phyloP scores from a whole-genome alignment of 208 protist genomes.

The Leishmania braziliensis region DNA sequence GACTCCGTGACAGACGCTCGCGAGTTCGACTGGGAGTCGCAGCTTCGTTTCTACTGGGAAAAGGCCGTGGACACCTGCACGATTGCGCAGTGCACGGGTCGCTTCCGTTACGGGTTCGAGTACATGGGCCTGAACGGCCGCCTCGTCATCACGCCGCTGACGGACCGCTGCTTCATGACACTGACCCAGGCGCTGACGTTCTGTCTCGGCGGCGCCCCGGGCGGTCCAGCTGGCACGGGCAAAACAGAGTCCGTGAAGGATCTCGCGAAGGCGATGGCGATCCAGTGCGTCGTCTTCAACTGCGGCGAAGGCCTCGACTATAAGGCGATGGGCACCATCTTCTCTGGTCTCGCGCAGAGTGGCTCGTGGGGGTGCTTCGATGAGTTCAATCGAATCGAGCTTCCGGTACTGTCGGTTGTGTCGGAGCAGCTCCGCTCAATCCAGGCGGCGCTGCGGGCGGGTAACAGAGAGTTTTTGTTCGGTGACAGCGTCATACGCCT shows the following conservation, averaged over 20 bases:
- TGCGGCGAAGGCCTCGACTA: conserved; percentile 99
- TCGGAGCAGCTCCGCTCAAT: conserved; percentile 98
- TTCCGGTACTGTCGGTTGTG: conserved; percentile 98
- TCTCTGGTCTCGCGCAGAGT: conserved; percentile 96
- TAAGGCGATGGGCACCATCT: conserved; percentile 98
- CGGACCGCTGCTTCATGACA: conserved; percentile 99
- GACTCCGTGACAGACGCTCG: conserved; percentile 97
- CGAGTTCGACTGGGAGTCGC: conserved; percentile 99
- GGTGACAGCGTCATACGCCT: conserved; percentile 88
- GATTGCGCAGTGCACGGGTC: conserved; percentile 97
- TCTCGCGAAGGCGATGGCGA: conserved; percentile 96
- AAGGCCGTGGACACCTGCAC: conserved; percentile 93
- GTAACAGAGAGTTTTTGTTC: conserved; percentile 93
- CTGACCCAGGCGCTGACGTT: conserved; percentile 98
- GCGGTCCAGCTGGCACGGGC: conserved; percentile 95
- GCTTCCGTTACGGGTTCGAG: conserved; percentile 98
- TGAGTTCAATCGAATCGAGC: conserved; percentile 99
- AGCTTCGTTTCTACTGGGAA: conserved; percentile 99
- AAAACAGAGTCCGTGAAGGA: conserved; percentile 99
- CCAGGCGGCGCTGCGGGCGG: conserved; percentile 92
- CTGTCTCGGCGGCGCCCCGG: conserved; percentile 95
- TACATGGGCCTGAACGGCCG: conserved; percentile 99
- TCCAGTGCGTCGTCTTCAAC: conserved; percentile 98
- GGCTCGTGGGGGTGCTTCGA: conserved; percentile 99
- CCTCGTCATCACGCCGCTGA: conserved; percentile 99